These are phyloP conservation scores for Pseudogymnoascus sp. DNA, from an alignment of 2,329 filamentous ascomycete genomes.

Conservation along the genomic window DNA sequence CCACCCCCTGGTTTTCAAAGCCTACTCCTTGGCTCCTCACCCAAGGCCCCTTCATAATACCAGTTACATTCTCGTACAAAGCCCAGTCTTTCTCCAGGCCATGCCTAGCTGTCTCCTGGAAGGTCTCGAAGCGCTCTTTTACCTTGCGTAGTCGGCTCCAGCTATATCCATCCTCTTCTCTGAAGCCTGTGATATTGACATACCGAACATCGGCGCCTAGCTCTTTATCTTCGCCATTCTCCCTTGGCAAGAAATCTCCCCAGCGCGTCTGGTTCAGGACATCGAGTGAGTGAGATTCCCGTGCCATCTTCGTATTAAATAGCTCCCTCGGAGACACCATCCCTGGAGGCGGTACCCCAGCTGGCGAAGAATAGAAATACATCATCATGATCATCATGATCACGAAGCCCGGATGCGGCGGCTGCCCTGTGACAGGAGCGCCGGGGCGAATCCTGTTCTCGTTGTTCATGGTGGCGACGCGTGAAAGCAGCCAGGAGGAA, in stretches of 20 bases:
- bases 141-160: constrained; percentile 69
- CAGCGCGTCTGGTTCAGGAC: constrained; percentile 50
- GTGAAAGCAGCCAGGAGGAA: constrained; percentile 2
- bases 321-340: constrained; percentile 38
- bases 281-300: constrained; percentile 45
- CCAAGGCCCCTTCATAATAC: constrained; percentile 28
- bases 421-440: background rate
- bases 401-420: constrained; percentile 17
- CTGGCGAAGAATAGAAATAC: constrained; percentile 26
- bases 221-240: constrained; percentile 17
- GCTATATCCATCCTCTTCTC: constrained; percentile 64
- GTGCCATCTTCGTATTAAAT: constrained; percentile 40
- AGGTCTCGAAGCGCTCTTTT: constrained; percentile 56
- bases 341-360: constrained; percentile 27
- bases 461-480: constrained; percentile 7
- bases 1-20: constrained; percentile 13
- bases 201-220: constrained; percentile 32
- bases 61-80: constrained; percentile 30
- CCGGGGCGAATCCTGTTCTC: background rate
- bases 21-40: constrained; percentile 18
- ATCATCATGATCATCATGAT: constrained; percentile 28
- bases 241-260: constrained; percentile 50
- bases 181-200: constrained; percentile 71
- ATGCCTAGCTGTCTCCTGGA: constrained; percentile 23
- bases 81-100: constrained; percentile 13